A percentile compares a stretch with the other conserved stretches of the same genome.
These are phyloP conservation scores for Neohortaea acidophila DNA, from an alignment of 495 filamentous ascomycete species.

Conservation along the genomic window DNA sequence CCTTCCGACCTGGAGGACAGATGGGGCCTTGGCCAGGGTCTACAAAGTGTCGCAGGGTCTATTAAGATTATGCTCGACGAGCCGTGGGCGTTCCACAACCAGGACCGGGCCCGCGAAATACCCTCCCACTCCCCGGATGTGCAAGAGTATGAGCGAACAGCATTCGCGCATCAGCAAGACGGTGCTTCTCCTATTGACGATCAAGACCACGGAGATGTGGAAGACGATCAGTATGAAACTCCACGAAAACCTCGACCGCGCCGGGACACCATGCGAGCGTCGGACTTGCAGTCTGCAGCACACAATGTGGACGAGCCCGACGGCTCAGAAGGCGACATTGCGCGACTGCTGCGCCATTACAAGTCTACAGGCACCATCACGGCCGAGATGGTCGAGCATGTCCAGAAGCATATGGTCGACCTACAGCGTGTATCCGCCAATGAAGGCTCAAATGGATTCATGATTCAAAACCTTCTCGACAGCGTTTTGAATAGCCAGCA, in stretches of 20 bases:
- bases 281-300: not conserved
- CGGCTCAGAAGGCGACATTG: slow-evolving; percentile 1
- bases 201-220: not conserved
- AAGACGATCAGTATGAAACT: not conserved
- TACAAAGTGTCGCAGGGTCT: slow-evolving; percentile 7
- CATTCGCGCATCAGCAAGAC: not conserved
- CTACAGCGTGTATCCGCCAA: slow-evolving; percentile 15
- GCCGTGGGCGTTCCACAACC: not conserved
- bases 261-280: not conserved
- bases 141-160: not conserved
- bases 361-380: slow-evolving; percentile 12
- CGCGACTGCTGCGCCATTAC: slow-evolving; percentile 8
- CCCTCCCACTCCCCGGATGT: not conserved
- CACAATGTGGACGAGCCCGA: not conserved
- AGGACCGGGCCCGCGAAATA: not conserved
- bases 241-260: not conserved
- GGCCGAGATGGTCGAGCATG: slow-evolving; percentile 21
- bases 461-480: slow-evolving; percentile 22
- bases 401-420: slow-evolving; percentile 20
- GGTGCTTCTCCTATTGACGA: not conserved
- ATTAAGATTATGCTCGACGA: slow-evolving; percentile 17
- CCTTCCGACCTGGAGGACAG: slow-evolving; percentile 13
- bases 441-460: slow-evolving; percentile 20
- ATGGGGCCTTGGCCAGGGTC: slow-evolving; percentile 11
- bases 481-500: slow-evolving; percentile 8